phyloP scores from a whole-genome alignment of 495 filamentous ascomycete species.

The Trichoderma erinaceum region DNA sequence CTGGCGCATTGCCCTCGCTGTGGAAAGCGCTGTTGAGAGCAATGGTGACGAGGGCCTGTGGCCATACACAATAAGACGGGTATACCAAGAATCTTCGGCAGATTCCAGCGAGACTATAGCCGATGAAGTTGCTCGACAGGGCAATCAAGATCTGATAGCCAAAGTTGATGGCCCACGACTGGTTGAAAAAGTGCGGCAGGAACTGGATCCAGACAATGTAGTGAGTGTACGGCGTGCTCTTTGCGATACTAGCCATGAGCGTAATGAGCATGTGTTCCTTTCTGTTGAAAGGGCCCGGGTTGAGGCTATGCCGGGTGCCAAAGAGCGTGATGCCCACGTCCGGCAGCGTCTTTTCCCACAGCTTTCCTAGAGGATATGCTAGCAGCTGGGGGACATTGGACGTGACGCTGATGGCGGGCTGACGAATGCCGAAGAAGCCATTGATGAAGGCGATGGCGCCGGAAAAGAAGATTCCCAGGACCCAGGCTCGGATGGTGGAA shows the following conservation, averaged over 20 bases:
- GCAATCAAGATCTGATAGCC: constrained; percentile 40
- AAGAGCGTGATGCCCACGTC: constrained; percentile 34
- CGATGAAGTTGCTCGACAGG: constrained; percentile 44
- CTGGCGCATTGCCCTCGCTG: constrained; percentile 26
- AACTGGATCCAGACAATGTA: constrained; percentile 42
- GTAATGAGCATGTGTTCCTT: constrained; percentile 51
- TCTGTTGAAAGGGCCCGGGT: constrained; percentile 45
- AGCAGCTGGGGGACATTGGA: constrained; percentile 35
- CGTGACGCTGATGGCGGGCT: constrained; percentile 32
- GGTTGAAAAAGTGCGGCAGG: constrained; percentile 37
- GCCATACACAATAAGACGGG: constrained; percentile 40
- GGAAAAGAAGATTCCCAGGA: constrained; percentile 33
- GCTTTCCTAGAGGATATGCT: constrained; percentile 35
- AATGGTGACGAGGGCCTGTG: constrained; percentile 37
- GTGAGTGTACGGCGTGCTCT: constrained; percentile 34
- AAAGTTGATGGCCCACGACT: constrained; percentile 31
- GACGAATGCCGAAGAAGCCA: constrained; percentile 36
- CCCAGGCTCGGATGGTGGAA: constrained; percentile 37
- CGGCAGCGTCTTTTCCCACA: constrained; percentile 29
- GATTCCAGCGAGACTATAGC: constrained; percentile 48
- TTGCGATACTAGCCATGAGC: constrained; percentile 38
- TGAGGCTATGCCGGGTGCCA: constrained; percentile 34
- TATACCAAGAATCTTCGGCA: constrained; percentile 52
- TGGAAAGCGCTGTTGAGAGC: constrained; percentile 41
- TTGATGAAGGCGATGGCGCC: constrained; percentile 37